Percentiles rank a stretch among this genome's conserved stretches.
Evolutionary conservation across 768 basidiomycete genomes (phyloP).

Genomic region (Mycena crocata): DNA sequence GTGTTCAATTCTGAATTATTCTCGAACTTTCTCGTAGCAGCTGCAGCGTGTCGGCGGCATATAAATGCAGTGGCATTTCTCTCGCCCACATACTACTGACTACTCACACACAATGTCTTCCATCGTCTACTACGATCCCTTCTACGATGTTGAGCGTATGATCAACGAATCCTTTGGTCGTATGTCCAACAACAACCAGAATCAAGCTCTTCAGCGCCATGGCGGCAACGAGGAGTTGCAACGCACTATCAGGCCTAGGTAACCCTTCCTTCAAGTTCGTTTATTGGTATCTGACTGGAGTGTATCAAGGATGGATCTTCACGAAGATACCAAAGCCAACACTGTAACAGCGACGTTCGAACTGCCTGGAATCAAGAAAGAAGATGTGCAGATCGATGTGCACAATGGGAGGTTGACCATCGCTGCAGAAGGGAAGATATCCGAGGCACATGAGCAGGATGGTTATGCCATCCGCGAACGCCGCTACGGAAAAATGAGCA

Average conservation of each 20-base stretch:
- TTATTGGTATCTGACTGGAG: background rate
- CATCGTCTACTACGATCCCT: constrained; percentile 55
- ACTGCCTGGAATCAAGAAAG: constrained; percentile 65
- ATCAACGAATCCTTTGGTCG: constrained; percentile 49
- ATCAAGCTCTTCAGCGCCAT: constrained; percentile 14
- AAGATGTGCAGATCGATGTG: constrained; percentile 65
- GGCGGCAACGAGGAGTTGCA: constrained; percentile 25
- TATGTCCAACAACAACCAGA: constrained; percentile 26
- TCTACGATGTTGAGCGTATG: constrained; percentile 56
- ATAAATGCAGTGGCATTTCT: no score
- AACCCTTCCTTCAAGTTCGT: background rate
- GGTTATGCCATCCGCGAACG: constrained; percentile 64
- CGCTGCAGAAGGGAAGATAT: constrained; percentile 58
- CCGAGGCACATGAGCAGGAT: constrained; percentile 49
- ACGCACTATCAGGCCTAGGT: constrained; percentile 47
- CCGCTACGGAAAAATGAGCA: constrained; percentile 56
- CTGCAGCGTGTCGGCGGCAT: no score
- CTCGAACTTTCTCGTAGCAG: no score
- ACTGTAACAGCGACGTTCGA: constrained; percentile 68
- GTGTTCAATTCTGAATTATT: no score
- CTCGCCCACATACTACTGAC: no score
- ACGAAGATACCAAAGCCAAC: constrained; percentile 60
- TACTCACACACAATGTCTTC: constrained; percentile 27
- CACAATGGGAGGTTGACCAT: constrained; percentile 62
- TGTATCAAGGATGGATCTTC: constrained; percentile 62